These are phyloP conservation scores for Ustilago cynodontis DNA, from an alignment of 1,284 basidiomycete genomes.

Conservation along the genomic window DNA sequence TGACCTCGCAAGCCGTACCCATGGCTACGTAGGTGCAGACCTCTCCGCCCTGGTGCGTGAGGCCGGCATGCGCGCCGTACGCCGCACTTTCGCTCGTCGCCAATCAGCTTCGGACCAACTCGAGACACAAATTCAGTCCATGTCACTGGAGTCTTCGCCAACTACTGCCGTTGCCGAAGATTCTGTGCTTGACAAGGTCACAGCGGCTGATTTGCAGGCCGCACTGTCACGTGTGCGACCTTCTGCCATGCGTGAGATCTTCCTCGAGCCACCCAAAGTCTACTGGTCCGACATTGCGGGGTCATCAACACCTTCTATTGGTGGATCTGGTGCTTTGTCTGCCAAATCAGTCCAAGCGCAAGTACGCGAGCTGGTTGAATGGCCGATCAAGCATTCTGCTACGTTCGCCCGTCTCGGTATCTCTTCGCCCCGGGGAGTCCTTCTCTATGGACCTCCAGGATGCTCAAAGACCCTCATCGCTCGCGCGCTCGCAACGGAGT, in stretches of 20 bases:
- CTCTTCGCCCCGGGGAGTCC: slow-evolving; percentile 85
- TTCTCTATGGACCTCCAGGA: slow-evolving; percentile 96
- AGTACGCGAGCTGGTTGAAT: slow-evolving; percentile 75
- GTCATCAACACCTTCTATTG: slow-evolving; percentile 35
- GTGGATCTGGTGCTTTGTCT: slow-evolving; percentile 34
- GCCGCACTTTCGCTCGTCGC: slow-evolving; percentile 72
- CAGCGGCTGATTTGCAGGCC: slow-evolving; percentile 76
- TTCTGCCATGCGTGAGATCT: slow-evolving; percentile 92
- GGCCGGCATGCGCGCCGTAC: slow-evolving; percentile 90
- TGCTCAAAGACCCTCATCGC: slow-evolving; percentile 97
- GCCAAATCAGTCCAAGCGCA: slow-evolving; percentile 57
- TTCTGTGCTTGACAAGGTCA: slow-evolving; percentile 26
- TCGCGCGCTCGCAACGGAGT: slow-evolving; percentile 92
- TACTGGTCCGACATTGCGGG: slow-evolving; percentile 82
- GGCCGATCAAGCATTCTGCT: slow-evolving; percentile 88
- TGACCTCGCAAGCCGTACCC: slow-evolving; percentile 81
- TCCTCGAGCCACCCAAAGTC: slow-evolving; percentile 85
- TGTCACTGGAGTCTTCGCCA: slow-evolving; percentile 31
- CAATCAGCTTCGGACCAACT: slow-evolving; percentile 15
- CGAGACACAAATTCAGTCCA: slow-evolving; percentile 27
- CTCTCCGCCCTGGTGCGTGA: slow-evolving; percentile 90
- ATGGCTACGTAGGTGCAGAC: slow-evolving; percentile 98
- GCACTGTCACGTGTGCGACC: slow-evolving; percentile 86
- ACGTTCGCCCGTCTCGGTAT: slow-evolving; percentile 90
- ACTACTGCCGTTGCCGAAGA: neutral